These are phyloP conservation scores for Diversispora epigaea DNA, from an alignment of 192 early-diverging fungal genomes.

Conservation along the genomic window DNA sequence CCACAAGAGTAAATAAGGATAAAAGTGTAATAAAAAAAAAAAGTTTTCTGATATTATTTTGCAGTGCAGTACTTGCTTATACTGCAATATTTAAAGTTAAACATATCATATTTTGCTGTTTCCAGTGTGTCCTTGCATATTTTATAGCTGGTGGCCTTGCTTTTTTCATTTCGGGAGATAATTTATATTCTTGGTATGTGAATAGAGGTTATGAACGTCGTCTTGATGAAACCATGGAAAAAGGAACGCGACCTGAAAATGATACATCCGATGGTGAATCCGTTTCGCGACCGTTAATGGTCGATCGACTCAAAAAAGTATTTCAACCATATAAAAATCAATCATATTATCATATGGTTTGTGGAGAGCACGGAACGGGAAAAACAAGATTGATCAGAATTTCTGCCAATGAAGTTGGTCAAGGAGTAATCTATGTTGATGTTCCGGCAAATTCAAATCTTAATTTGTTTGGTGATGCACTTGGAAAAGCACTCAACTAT, in stretches of 20 bases:
- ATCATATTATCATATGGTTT: neutral
- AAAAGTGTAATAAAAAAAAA: no score
- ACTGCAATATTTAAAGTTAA: no score
- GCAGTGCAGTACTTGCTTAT: no score
- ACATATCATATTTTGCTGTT: no score
- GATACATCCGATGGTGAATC: neutral
- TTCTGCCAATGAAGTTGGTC: conserved; percentile 15
- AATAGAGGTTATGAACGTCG: neutral
- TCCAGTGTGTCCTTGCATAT: neutral
- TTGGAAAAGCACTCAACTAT: neutral
- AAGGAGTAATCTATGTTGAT: conserved; percentile 24
- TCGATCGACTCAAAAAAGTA: conserved; percentile 2
- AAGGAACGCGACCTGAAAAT: conserved; percentile 2
- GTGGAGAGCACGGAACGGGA: conserved; percentile 23
- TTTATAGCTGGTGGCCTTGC: neutral
- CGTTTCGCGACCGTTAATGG: neutral
- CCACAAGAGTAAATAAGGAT: no score
- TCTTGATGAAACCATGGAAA: conserved; percentile 4
- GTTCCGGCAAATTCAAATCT: conserved; percentile 8
- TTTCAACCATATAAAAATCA: conserved; percentile 5
- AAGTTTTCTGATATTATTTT: no score
- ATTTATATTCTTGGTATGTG: neutral
- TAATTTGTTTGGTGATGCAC: neutral
- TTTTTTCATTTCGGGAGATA: neutral
- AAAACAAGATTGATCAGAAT: conserved; percentile 15